These are phyloP conservation scores for Sugiyamaella sp. DNA, from an alignment of 1,139 yeast genomes.

Conservation along the genomic window DNA sequence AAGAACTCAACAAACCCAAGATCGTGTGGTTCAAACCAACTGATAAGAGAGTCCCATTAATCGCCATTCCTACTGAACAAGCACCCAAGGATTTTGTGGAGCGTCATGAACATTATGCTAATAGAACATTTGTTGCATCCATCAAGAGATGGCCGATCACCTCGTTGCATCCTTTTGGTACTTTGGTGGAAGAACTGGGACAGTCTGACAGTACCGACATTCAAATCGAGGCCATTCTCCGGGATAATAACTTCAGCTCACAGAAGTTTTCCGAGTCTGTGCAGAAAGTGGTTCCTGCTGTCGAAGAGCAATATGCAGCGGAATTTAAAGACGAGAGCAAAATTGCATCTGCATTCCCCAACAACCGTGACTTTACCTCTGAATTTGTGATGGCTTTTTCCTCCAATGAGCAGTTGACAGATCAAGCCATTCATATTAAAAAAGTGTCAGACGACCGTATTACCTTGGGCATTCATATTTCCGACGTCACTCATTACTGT, in stretches of 20 bases:
- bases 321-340: slow-evolving; percentile 30
- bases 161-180: slow-evolving; percentile 96
- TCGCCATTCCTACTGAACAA: slow-evolving; percentile 98
- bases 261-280: slow-evolving; percentile 69
- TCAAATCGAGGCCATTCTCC: slow-evolving; percentile 84
- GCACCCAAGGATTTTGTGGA: slow-evolving; percentile 96
- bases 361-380: slow-evolving; percentile 60
- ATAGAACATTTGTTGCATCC: slow-evolving; percentile 87
- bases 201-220: slow-evolving; percentile 73
- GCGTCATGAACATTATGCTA: slow-evolving; percentile 79
- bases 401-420: slow-evolving; percentile 55
- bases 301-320: slow-evolving; percentile 12
- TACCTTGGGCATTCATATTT: slow-evolving; percentile 76
- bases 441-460: slow-evolving; percentile 59
- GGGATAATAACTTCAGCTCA: slow-evolving; percentile 90
- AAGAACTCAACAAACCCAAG: slow-evolving; percentile 62
- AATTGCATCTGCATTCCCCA: slow-evolving; percentile 42
- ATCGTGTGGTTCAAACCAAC: slow-evolving; percentile 99
- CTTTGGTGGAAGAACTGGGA: slow-evolving; percentile 85
- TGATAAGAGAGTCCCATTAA: slow-evolving; percentile 94
- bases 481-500: slow-evolving; percentile 75
- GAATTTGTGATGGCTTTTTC: slow-evolving; percentile 71
- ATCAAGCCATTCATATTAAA: slow-evolving; percentile 79
- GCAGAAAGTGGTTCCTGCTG: slow-evolving; percentile 42
- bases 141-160: slow-evolving; percentile 99